A percentile compares a stretch with the other conserved stretches of the same genome.
phyloP scores from a whole-genome alignment of 805 yeast species.

The Metschnikowia picachoensis region DNA sequence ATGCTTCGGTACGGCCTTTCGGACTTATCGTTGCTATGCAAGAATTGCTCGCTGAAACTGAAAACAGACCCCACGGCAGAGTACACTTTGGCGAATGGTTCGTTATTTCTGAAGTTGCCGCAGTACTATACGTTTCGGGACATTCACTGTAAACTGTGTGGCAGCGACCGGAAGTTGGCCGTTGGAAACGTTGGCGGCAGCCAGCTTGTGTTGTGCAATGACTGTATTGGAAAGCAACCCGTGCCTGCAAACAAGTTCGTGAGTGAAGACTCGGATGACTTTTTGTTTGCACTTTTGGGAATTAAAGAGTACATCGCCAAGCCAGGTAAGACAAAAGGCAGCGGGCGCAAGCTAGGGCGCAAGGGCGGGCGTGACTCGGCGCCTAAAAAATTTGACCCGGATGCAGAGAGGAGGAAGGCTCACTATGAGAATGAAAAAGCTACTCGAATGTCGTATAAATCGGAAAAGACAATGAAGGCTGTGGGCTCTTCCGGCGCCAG shows the following conservation, averaged over 20 bases:
- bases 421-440: conserved; percentile 34
- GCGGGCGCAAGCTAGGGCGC: conserved; percentile 32
- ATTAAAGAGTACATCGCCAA: conserved; percentile 39
- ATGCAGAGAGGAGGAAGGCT: conserved; percentile 35
- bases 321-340: conserved; percentile 23
- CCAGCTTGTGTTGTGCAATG: conserved; percentile 38
- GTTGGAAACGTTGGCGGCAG: conserved; percentile 24
- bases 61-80: conserved; percentile 40
- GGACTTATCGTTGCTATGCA: conserved; percentile 50
- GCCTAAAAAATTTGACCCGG: conserved; percentile 25
- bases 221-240: conserved; percentile 32
- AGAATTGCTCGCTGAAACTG: conserved; percentile 40
- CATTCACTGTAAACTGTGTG: conserved; percentile 45
- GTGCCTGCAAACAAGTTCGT: conserved; percentile 22
- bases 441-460: conserved; percentile 28
- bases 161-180: conserved; percentile 36
- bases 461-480: conserved; percentile 38
- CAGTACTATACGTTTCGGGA: conserved; percentile 50
- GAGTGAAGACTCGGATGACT: conserved; percentile 46
- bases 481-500: conserved; percentile 27
- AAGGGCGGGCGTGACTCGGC: conserved; percentile 20
- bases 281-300: conserved; percentile 46
- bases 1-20: conserved; percentile 52
- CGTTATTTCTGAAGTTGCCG: conserved; percentile 46
- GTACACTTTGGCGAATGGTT: conserved; percentile 52